Base-by-base conservation (phyloP, 2,329 filamentous ascomycete genomes). In the Colletotrichum paranaense region DNA sequence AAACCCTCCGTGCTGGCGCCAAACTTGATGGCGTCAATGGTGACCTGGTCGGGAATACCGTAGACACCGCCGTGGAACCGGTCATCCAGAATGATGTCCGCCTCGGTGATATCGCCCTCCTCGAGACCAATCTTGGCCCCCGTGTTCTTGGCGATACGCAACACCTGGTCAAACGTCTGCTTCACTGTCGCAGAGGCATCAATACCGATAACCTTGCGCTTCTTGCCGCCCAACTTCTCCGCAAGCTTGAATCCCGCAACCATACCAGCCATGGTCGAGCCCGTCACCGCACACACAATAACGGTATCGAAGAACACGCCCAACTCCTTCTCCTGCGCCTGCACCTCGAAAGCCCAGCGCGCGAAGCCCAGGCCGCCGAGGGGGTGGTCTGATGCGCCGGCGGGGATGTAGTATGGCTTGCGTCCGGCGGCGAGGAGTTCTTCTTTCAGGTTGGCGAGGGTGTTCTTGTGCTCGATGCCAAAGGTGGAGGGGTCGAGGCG, bases 351-450 rank as follows among this genome's bases (percentile, higher is more conserved):
- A 1, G 92, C 92, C 90, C 92, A 94, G 2, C 91, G 85, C 8
- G 92, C 92, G 77, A 94, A 94, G 0, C 92, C 92, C 19, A 94
- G 80, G 0, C 92, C 92, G 3, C 92, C 92, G 0, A 93, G 85
- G 0, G 91, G 90, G 79, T 94, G 92, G 79, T 93, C 92, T 0
- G 90, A 92, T 1, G 92, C 92, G 0, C 92, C 92, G 0, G 92
- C 92, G 4, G 92, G 92, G 75, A 94, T 93, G 78, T 92, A 92
- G 78, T 94, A 94, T 0, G 92, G 91, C 79, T 89, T 91, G 49
- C 87, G 86, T 0, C 91, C 92, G 1, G 79, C 79, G 0, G 77
- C 79, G 70, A 84, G 81, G 19, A 91, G 86, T 77, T 92, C 88
- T 16, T 87, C 82, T 55, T 87, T 85, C 4, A 92, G 83, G 1